Evolutionary conservation across 164 flowering plant genomes (phyloP).

Genomic region (Tetrastigma voinierianum): DNA sequence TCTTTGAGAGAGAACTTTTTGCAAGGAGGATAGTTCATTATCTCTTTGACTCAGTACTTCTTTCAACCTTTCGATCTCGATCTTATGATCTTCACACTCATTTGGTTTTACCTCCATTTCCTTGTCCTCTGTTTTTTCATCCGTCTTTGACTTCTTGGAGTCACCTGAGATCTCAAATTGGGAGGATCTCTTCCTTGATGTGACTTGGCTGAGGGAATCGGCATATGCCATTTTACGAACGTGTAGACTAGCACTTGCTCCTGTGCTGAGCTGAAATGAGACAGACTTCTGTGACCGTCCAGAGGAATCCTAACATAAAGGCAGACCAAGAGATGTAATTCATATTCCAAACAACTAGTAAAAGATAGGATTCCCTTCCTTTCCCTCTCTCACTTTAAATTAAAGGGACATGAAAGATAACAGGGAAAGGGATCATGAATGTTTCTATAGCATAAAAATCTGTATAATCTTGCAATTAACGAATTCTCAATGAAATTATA

Average conservation of each 20-base stretch:
- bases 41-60: constrained; percentile 37
- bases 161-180: constrained; percentile 16
- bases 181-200: constrained; percentile 35
- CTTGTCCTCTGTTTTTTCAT: constrained; percentile 6
- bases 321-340: constrained; percentile 2
- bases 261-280: constrained; percentile 31
- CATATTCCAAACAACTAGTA: too few relatives aligned
- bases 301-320: constrained; percentile 40
- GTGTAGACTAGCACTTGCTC: constrained; percentile 22
- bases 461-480: too few relatives aligned
- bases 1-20: constrained; percentile 34
- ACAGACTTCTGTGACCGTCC: constrained; percentile 52
- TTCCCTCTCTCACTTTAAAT: too few relatives aligned
- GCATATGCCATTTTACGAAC: constrained; percentile 37
- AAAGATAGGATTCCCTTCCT: too few relatives aligned
- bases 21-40: constrained; percentile 32
- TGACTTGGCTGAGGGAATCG: constrained; percentile 3
- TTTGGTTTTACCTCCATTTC: not conserved
- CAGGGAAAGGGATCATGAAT: too few relatives aligned
- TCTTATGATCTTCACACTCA: constrained; percentile 24
- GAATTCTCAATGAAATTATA: too few relatives aligned
- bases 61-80: constrained; percentile 49
- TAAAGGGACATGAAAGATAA: too few relatives aligned
- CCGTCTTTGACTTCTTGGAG: constrained; percentile 32
- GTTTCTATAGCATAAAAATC: too few relatives aligned